Percentiles rank a stretch among this genome's conserved stretches.
Conservation (phyloP, 345 rosid species). For the Citrus reticulata region DNA sequence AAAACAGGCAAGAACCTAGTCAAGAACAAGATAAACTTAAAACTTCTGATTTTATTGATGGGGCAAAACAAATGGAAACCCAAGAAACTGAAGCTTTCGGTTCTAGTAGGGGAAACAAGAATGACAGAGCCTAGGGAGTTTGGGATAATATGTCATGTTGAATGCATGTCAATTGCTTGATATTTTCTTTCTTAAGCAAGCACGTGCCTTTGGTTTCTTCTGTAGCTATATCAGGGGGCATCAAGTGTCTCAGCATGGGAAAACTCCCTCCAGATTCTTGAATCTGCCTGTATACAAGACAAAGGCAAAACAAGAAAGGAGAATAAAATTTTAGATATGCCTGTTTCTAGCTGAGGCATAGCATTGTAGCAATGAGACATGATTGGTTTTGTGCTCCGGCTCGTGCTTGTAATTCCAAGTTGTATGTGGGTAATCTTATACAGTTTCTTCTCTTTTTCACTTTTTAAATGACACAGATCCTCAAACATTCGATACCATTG, state of each 20-base stretch:
- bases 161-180: neutral
- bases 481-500: neutral
- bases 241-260: neutral
- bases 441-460: neutral
- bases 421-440: conserved; percentile 2
- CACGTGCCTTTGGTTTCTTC: neutral
- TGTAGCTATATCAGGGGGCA: neutral
- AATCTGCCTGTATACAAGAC: conserved; percentile 4
- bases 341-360: neutral
- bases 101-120: conserved; percentile 24
- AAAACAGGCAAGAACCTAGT: conserved; percentile 30
- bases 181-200: neutral
- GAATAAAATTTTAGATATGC: neutral
- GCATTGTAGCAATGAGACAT: conserved; percentile 5
- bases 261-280: neutral
- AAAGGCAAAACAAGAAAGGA: neutral
- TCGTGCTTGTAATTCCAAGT: conserved; percentile 10
- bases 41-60: conserved; percentile 24
- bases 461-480: neutral
- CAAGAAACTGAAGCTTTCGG: conserved; percentile 22
- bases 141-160: conserved; percentile 9
- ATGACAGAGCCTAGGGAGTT: conserved; percentile 27
- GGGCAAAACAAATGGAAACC: conserved; percentile 29
- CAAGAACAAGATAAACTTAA: conserved; percentile 27
- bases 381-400: neutral